These are phyloP conservation scores for Eragrostis curvula DNA, from an alignment of 176 grass and related monocot species.

Conservation along the genomic window DNA sequence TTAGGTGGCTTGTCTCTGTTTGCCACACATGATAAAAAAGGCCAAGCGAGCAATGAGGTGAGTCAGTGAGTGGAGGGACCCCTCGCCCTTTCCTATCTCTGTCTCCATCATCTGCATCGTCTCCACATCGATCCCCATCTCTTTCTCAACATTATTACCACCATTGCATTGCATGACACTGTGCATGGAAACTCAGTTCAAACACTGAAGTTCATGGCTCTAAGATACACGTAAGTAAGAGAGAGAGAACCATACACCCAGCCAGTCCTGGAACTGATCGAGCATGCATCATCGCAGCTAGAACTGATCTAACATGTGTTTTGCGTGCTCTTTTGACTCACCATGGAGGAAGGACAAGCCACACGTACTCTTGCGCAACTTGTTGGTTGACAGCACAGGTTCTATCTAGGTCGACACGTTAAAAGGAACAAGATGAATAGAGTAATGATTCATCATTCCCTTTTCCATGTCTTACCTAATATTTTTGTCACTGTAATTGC, in stretches of 20 bases:
- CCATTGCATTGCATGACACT: conserved; percentile 40
- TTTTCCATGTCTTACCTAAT: neutral
- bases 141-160: conserved; percentile 31
- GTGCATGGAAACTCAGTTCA: conserved; percentile 17
- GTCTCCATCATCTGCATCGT: neutral
- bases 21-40: conserved; percentile 48
- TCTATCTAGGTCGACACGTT: neutral
- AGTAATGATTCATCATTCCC: neutral
- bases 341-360: neutral
- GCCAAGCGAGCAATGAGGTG: conserved; percentile 3
- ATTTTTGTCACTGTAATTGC: conserved; percentile 4
- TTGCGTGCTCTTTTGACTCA: neutral
- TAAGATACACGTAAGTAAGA: no score
- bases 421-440: neutral
- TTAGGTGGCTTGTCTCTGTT: conserved; percentile 69
- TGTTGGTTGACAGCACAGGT: neutral
- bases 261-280: neutral
- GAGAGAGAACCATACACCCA: neutral
- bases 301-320: neutral
- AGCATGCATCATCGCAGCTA: neutral
- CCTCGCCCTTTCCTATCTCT: neutral
- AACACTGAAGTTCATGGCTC: neutral
- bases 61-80: conserved; percentile 47
- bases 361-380: neutral
- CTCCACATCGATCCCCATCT: conserved; percentile 19